A percentile compares a stretch with the other conserved stretches of the same genome.
Conservation (phyloP, 73 alveolate species). For the Paramecium pentaurelia region DNA sequence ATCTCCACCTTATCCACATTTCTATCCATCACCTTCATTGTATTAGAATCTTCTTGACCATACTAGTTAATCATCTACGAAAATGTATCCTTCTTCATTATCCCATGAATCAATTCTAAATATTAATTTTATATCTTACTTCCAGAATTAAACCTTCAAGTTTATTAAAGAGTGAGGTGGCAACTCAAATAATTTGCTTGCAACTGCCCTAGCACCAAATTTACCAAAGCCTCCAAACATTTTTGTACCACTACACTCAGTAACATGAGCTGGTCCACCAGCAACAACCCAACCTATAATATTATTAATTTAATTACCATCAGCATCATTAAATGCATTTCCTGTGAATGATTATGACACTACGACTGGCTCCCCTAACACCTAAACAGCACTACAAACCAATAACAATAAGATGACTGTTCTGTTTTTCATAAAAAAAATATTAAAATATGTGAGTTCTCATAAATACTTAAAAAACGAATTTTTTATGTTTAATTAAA, state of each 20-base stretch:
- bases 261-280: neutral
- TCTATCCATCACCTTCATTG: neutral
- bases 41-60: neutral
- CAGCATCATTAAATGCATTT: neutral
- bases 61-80: neutral
- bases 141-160: neutral
- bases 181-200: neutral
- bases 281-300: neutral
- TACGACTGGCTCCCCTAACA: neutral
- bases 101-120: constrained; percentile 43
- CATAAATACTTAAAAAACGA: neutral
- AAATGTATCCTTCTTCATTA: neutral
- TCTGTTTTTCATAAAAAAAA: neutral
- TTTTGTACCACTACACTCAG: constrained; percentile 1
- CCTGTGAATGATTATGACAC: constrained; percentile 3
- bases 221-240: constrained; percentile 3
- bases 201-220: neutral
- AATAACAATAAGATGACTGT: neutral
- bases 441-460: neutral
- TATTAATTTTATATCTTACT: neutral
- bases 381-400: neutral
- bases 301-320: neutral
- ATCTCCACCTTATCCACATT: neutral
- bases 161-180: neutral
- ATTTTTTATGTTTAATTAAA: neutral